phyloP scores from a whole-genome alignment of 805 yeast species.

The Metschnikowia arizonensis region DNA sequence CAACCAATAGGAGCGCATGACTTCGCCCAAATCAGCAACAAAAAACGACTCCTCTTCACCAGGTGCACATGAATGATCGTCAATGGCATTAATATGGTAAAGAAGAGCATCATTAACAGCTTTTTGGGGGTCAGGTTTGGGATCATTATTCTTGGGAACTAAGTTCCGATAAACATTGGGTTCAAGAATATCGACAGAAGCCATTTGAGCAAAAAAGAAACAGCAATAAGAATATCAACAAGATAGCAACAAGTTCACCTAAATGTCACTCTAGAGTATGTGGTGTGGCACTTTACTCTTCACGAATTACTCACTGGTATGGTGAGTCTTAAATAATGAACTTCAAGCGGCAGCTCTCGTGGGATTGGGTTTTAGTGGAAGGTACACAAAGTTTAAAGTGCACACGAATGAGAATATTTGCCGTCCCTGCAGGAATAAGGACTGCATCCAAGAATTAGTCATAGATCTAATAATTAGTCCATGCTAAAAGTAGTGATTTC shows the following conservation, averaged over 20 bases:
- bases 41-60: conserved; percentile 86
- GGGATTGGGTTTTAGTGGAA: conserved; percentile 3
- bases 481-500: no score
- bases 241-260: no score
- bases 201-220: background rate
- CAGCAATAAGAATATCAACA: no score
- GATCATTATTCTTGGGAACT: background rate
- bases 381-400: background rate
- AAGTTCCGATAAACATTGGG: background rate
- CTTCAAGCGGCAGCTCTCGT: conserved; percentile 56
- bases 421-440: no score
- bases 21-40: conserved; percentile 78
- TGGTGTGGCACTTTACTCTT: conserved; percentile 5
- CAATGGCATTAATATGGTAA: conserved; percentile 40
- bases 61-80: conserved; percentile 57
- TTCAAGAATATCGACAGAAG: background rate
- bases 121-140: conserved; percentile 5
- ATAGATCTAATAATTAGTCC: no score
- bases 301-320: conserved; percentile 27
- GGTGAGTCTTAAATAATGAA: conserved; percentile 29
- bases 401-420: background rate
- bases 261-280: no score
- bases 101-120: conserved; percentile 39
- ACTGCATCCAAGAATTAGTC: no score
- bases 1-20: conserved; percentile 53